Base-by-base conservation (phyloP, 495 filamentous ascomycete species). In the Evernia prunastri region DNA sequence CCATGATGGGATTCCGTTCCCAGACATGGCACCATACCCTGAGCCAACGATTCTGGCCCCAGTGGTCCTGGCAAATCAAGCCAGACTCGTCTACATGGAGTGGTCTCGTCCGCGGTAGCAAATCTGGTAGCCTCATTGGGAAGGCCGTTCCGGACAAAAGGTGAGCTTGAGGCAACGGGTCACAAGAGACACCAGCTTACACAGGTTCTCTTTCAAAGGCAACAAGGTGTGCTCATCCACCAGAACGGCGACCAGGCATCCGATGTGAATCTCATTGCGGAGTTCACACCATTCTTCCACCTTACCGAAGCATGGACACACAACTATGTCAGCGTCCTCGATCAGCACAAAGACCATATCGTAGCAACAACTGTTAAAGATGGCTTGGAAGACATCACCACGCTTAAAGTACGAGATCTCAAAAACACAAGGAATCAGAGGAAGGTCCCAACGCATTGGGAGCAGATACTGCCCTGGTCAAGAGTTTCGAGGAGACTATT, bases 301-400 rank as follows among this genome's bases (percentile, higher is more conserved):
- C n/a, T 40, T 7, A 43, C 33, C 1, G 68, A 70, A 49, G 15
- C 25, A 2, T 70, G 51, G 47, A 47, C 63, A 1, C 37, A 18
- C n/a, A 56, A 60, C 31, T 67, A 66, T 18, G 39, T 37, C 3
- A 66, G 66, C 56, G 47, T 66, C n/a, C 66, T 63, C 3, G 64
- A 67, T 57, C 25, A 58, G 54, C 59, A 58, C 17, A 51, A 43
- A 17, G 69, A 65, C 13, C 25, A 61, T n/a, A n/a, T n/a, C 18
- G 25, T 13, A n/a, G 33, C 56, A 39, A 4, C 23, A 33, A 15
- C 11, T 36, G 18, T 51, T 3, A 56, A 1, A 29, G 45, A 64
- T 11, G 42, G 20, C n/a, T 20, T 63, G 11, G 56, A 56, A 25
- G 18, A 43, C n/a, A 35, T 29, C 12, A 20, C 25, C 37, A 49